phyloP scores from a whole-genome alignment of 2,329 filamentous ascomycete species.

The Colletotrichum tanaceti region DNA sequence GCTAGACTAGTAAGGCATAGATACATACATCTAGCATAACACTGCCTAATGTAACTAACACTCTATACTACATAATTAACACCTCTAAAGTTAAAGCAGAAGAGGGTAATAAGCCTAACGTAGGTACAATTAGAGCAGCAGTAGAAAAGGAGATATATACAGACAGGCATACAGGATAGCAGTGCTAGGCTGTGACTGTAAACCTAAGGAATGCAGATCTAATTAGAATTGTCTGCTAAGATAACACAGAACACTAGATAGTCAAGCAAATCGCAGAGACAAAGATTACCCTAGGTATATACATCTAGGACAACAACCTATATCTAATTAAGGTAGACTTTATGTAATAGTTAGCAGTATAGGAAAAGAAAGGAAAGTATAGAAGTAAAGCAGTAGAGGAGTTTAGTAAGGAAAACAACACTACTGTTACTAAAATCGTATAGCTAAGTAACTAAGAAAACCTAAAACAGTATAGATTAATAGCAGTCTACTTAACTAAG shows the following conservation, averaged over 20 bases:
- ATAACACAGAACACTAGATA: constrained; percentile 16
- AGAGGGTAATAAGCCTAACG: neutral
- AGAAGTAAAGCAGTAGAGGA: too few species aligned
- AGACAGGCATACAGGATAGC: neutral
- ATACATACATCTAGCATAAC: too few species aligned
- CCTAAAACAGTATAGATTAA: too few species aligned
- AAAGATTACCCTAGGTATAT: constrained; percentile 37
- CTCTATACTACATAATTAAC: constrained; percentile 18
- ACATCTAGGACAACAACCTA: constrained; percentile 43
- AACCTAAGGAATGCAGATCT: neutral
- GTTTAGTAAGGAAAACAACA: too few species aligned
- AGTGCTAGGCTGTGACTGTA: constrained; percentile 9
- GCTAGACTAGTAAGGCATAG: too few species aligned
- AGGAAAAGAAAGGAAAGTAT: too few species aligned
- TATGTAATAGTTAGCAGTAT: too few species aligned
- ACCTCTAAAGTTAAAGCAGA: constrained; percentile 7
- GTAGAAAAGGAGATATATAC: constrained; percentile 16
- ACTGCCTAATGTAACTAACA: neutral
- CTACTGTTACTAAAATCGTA: too few species aligned
- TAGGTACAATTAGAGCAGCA: neutral
- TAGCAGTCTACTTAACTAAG: too few species aligned
- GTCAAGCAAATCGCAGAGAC: constrained; percentile 42
- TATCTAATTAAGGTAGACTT: constrained; percentile 42
- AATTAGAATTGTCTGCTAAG: constrained; percentile 16
- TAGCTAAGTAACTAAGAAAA: too few species aligned